A percentile compares a stretch with the other conserved stretches of the same genome.
Evolutionary conservation across 1,284 basidiomycete species (phyloP).

Genomic region (Papiliotrema laurentii): DNA sequence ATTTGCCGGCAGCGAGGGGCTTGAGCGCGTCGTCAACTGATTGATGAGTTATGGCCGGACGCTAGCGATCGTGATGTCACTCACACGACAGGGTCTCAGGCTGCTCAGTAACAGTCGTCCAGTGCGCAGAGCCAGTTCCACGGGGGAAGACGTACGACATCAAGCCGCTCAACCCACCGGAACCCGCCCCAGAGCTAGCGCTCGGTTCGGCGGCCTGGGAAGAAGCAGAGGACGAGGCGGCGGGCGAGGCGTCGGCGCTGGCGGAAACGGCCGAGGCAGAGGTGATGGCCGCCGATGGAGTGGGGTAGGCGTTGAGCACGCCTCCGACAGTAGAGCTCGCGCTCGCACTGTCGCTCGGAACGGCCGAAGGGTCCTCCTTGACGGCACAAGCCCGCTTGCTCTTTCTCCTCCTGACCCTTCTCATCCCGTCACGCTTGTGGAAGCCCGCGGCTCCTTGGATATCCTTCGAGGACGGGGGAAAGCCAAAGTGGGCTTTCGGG

Average conservation of each 20-base stretch:
- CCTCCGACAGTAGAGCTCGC: background rate
- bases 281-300: background rate
- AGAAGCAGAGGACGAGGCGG: slow-evolving; percentile 3
- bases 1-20: slow-evolving; percentile 32
- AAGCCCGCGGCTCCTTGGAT: background rate
- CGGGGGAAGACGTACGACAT: slow-evolving; percentile 1
- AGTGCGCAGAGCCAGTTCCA: slow-evolving; percentile 1
- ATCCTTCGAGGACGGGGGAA: background rate
- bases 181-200: background rate
- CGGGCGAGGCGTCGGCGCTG: slow-evolving; percentile 4
- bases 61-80: background rate
- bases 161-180: background rate
- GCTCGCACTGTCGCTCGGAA: background rate
- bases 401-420: background rate
- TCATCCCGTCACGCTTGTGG: background rate
- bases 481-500: slow-evolving; percentile 3
- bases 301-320: background rate
- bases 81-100: background rate
- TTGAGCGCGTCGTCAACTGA: slow-evolving; percentile 32
- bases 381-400: background rate
- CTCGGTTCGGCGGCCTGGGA: background rate
- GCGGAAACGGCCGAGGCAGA: slow-evolving; percentile 1
- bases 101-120: slow-evolving; percentile 1
- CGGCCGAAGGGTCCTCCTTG: background rate
- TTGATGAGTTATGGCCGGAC: background rate